Base-by-base conservation (phyloP, 148 eudicot genomes). In the Nyssa sinensis region DNA sequence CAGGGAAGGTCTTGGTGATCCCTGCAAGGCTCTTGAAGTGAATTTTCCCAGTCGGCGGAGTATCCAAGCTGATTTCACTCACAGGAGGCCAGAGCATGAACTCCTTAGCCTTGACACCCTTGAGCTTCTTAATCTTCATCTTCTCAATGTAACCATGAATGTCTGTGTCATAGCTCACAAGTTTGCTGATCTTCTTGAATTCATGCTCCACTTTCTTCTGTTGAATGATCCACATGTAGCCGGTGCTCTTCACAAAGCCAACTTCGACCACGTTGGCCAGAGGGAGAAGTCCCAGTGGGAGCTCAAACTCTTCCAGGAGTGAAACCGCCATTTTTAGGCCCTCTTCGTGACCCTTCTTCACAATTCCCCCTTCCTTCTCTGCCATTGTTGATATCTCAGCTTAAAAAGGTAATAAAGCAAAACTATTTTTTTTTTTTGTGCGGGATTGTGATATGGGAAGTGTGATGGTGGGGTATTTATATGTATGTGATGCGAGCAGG, bases 1-100 rank as follows among this genome's bases (percentile, higher is more conserved):
- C 78, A 4, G 82, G 78, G 66, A 79, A 79, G 63, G 78, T 79
- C 67, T 79, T 79, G 59, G 78, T 74, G 51, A 79, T 79, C 0
- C 78, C 82, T 0, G 82, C 82, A 16, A 79, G 75, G 64, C 82
- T 79, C 78, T 79, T 79, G 62, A 79, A 79, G 57, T 75, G 82
- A 10, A 79, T 75, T 30, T 79, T 79, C 4, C 82, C 82, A 28
- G 75, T 79, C 9, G 82, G 75, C 14, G 78, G 78, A 30, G 69
- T 71, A 57, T 63, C 78, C 6, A 75, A 25, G 16, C 39, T 62
- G 41, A 79, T 79, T 63, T 79, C 78, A 57, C 78, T 57, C 0
- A 79, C 82, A 8, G 82, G 82, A 11, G 82, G 78, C 82, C 82
- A 79, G 7, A 79, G 57, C 74, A 79, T 68, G 31, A 79, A 71